These are phyloP conservation scores for Boletus patriciae DNA, from an alignment of 768 basidiomycete species.

Conservation along the genomic window DNA sequence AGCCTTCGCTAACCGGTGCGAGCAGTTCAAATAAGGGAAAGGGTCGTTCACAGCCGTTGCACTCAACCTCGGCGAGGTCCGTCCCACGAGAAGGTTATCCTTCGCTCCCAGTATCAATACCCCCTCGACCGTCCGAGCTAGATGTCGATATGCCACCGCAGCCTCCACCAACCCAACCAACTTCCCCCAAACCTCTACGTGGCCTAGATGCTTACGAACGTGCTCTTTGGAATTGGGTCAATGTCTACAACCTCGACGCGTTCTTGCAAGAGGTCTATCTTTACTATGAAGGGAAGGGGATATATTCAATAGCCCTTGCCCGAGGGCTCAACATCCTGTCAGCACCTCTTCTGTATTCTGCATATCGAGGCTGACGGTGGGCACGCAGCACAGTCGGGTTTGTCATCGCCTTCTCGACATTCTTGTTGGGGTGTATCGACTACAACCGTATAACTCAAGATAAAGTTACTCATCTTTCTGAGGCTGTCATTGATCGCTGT, in stretches of 20 bases:
- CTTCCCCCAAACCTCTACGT: conserved; percentile 49
- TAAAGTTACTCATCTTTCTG: conserved; percentile 64
- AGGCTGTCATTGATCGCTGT: conserved; percentile 82
- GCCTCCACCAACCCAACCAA: conserved; percentile 20
- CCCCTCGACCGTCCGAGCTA: conserved; percentile 66
- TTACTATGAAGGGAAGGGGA: conserved; percentile 96
- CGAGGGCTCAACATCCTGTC: conserved; percentile 93
- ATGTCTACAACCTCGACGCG: conserved; percentile 94
- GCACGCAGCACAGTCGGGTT: conserved; percentile 87
- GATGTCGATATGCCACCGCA: conserved; percentile 38
- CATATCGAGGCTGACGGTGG: conserved; percentile 25
- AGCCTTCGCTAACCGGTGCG: conserved; percentile 32
- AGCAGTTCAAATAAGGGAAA: conserved; percentile 36
- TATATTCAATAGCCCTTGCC: conserved; percentile 90
- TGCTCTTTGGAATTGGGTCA: conserved; percentile 98
- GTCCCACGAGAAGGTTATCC: conserved; percentile 39
- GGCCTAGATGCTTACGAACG: conserved; percentile 84
- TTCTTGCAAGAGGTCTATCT: conserved; percentile 94
- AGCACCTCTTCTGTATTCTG: conserved; percentile 39
- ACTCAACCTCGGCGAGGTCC: conserved; percentile 48
- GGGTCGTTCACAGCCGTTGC: conserved; percentile 49
- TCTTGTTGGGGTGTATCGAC: conserved; percentile 92
- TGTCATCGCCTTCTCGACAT: conserved; percentile 97
- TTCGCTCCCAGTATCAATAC: conserved; percentile 46
- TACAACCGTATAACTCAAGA: conserved; percentile 77